phyloP scores from a whole-genome alignment of 306 rosid genomes.

The Styphnolobium japonicum region DNA sequence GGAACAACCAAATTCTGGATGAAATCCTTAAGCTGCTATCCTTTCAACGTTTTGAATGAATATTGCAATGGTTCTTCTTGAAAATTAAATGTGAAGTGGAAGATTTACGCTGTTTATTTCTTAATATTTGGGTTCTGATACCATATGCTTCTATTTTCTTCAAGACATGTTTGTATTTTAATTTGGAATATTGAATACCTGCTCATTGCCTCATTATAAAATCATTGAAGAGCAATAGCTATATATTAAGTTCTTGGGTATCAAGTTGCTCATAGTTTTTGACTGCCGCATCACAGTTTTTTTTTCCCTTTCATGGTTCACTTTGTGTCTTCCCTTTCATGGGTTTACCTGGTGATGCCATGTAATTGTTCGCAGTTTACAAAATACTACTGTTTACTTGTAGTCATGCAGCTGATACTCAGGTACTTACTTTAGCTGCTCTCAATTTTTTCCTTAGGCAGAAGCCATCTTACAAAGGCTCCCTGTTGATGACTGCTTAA shows the following conservation, averaged over 20 bases:
- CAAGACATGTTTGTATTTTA: background rate
- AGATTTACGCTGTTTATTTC: background rate
- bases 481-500: conserved; percentile 61
- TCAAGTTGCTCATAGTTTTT: conserved; percentile 8
- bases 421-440: conserved; percentile 41
- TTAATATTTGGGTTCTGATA: conserved; percentile 11
- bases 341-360: background rate
- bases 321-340: background rate
- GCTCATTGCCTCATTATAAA: background rate
- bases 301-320: background rate
- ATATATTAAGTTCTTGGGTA: background rate
- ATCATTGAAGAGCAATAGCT: background rate
- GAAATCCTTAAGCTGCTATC: background rate
- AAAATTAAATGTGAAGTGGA: conserved; percentile 8
- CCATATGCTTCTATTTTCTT: background rate
- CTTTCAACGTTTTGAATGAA: conserved; percentile 1
- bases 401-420: conserved; percentile 27
- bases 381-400: conserved; percentile 25
- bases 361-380: background rate
- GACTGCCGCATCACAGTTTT: background rate
- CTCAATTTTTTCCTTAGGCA: conserved; percentile 73
- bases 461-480: conserved; percentile 78
- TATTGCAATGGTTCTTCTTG: background rate
- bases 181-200: background rate
- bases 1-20: background rate